Conservation (phyloP, 345 rosid genomes). For the Salix purpurea region DNA sequence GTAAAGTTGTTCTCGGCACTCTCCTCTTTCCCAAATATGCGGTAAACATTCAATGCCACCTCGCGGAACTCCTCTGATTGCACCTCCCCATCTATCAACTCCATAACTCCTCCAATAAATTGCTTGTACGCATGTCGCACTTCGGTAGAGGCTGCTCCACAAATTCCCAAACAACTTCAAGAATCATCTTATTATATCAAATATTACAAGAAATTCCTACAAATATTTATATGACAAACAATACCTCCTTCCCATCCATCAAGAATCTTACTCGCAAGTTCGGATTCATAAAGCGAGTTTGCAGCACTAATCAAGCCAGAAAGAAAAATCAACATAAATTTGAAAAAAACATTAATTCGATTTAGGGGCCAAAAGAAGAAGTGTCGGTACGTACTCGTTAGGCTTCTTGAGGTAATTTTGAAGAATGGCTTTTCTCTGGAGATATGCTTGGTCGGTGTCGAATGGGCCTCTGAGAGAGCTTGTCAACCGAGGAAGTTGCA, state of each 20-base stretch:
- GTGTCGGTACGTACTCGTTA: conserved; percentile 37
- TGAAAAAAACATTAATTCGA: background rate
- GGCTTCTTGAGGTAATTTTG: conserved; percentile 46
- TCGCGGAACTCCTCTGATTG: conserved; percentile 77
- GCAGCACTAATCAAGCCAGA: conserved; percentile 25
- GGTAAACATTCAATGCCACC: conserved; percentile 55
- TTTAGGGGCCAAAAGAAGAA: background rate
- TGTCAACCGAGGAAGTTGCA: conserved; percentile 80
- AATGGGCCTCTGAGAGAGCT: conserved; percentile 78
- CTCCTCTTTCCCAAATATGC: conserved; percentile 46
- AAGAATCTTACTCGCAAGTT: conserved; percentile 72
- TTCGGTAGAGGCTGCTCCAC: conserved; percentile 63
- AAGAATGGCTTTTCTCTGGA: conserved; percentile 68
- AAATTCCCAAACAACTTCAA: conserved; percentile 11
- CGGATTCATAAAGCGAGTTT: conserved; percentile 60
- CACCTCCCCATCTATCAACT: conserved; percentile 69
- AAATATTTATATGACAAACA: background rate
- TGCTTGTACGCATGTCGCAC: conserved; percentile 78
- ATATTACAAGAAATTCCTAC: background rate
- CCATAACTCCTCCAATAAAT: conserved; percentile 70
- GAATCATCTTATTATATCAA: conserved; percentile 4
- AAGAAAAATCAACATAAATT: background rate
- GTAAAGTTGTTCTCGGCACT: conserved; percentile 26
- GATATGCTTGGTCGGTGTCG: conserved; percentile 83
- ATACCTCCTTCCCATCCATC: conserved; percentile 86